Evolutionary conservation across 2,329 filamentous ascomycete genomes (phyloP), one percentile per base, ranked within the genome.

Genomic region (Arthrobotrys megalospora): DNA sequence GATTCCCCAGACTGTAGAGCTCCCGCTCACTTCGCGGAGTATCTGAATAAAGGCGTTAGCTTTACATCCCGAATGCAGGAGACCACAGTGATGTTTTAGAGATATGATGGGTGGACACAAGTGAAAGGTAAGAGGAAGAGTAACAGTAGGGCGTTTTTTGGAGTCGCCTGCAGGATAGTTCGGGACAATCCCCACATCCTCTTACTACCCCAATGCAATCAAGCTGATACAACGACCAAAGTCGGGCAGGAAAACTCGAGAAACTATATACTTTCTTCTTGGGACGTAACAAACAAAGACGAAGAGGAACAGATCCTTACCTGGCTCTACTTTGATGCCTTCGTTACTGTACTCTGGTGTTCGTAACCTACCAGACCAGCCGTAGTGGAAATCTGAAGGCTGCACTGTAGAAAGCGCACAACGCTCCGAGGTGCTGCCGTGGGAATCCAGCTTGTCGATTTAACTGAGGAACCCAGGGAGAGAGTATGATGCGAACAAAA

Each of bases 371-470:
- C 67, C 43, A 50, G 67, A 69, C 75, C 75, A 78, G 53, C 53
- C 50, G 47, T 71, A 65, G 28, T 58, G 52, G 48, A 47, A 65
- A 53, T 72, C 63, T 47, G 47, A 62, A 43, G 75, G 75, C 75
- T 78, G 75, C 67, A 72, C 60, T 67, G 67, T 69, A 60, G 67
- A 78, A 78, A 78, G 75, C 75, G 75, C 75, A 72, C 67, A 72
- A 78, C 75, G 75, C 75, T 78, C 75, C 63, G 75, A 67, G 67
- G 67, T 67, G 21, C 60, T 60, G 60, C 62, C 75, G 75, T 78
- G 75, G 67, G 75, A 78, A 78, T 78, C 75, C 75, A 78, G 75
- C 67, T 78, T 78, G 75, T 64, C 75, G 75, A 67, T 63, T 47
- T 67, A 43, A 24, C 36, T 7, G 43, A 78, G 62, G 47, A 72